Evolutionary conservation across 2,329 filamentous ascomycete genomes (phyloP), one percentile per base, ranked within the genome.

Genomic region (Aspergillus sp.): DNA sequence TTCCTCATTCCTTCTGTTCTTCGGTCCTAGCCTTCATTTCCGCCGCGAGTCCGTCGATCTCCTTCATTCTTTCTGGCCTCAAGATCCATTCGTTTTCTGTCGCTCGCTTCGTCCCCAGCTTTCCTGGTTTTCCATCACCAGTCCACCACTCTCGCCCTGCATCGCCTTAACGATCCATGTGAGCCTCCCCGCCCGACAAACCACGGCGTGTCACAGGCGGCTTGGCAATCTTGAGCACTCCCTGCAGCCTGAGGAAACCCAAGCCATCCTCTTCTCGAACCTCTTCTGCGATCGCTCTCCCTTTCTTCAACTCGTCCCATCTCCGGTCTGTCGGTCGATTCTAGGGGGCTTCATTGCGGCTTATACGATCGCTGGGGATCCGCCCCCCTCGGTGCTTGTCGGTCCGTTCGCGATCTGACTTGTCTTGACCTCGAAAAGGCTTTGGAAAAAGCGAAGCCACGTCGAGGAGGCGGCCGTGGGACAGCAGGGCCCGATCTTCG

Each of bases 161-260:
- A 47, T 57, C 48, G 50, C 54, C 48, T 34, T 53, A 54, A 56
- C 56, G 49, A 63, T 62, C 60, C 54, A 66, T 64, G 59, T 59
- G 59, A 61, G 55, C 58, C 63, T 61, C 58, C 62, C 59, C 64
- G 56, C 61, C 61, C 44, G 49, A 57, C 51, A 59, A 53, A 55
- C 44, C 49, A 59, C 65, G 44, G 61, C 61, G 57, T 64, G 60
- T 66, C 61, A 60, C 58, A 50, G 52, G 59, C 55, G 61, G 60
- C 63, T 64, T 62, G 62, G 61, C 62, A 57, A 53, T 24, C 39
- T 47, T 24, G 33, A 54, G 51, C 46, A 7, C 46, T 24, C 49
- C 57, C 45, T 47, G 39, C 8, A 30, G 27, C 9, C 27, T 30
- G 48, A 54, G 56, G 47, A 56, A 22, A 52, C 42, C 39, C 41